Evolutionary conservation across 352 stramenopile species (phyloP), one percentile per base, ranked within the genome.

Genomic region (Phytophthora chlamydospora): DNA sequence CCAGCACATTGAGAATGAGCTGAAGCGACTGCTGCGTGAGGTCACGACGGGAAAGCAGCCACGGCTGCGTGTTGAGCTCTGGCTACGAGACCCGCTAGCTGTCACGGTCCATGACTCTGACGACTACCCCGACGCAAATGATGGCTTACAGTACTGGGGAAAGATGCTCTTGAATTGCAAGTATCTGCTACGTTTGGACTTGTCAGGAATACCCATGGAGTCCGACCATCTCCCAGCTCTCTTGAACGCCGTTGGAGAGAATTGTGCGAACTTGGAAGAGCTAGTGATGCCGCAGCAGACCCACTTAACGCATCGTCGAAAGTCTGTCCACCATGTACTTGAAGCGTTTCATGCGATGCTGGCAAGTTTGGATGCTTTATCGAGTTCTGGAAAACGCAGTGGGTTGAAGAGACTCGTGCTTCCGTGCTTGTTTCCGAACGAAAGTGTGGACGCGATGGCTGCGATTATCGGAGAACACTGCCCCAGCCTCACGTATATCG

Each of bases 401-500:
- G 57, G 67, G 8, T 56, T 75, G 40, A 59, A 39, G 31, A 66
- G 55, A 42, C 57, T 76, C 8, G 60, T 59, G 5, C 67, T 76
- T n/a, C 68, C 68, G 11, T 66, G 61, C 16, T 34, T 76, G 16
- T 76, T 66, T 56, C 58, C 68, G 9, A 70, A 65, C 21, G 68
- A 76, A 58, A 65, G 63, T 48, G 45, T 64, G 8, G 59, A 71
- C 19, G 44, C 58, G 6, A 66, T 54, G 10, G 52, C 68, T 49
- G 19, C 19, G 40, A 39, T 14, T 31, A 68, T 73, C 16, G 64
- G 63, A 10, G n/a, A 43, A 3, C 48, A 65, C 14, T 75, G 65
- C n/a, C 43, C 54, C 3, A 47, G 38, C 11, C 36, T 78, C 24
- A 21, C 75, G 33, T 13, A 52, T 21, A 42, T 77, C 14, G 69